These are phyloP conservation scores for Pulveroboletus sp. DNA, from an alignment of 768 basidiomycete genomes.

Conservation along the genomic window DNA sequence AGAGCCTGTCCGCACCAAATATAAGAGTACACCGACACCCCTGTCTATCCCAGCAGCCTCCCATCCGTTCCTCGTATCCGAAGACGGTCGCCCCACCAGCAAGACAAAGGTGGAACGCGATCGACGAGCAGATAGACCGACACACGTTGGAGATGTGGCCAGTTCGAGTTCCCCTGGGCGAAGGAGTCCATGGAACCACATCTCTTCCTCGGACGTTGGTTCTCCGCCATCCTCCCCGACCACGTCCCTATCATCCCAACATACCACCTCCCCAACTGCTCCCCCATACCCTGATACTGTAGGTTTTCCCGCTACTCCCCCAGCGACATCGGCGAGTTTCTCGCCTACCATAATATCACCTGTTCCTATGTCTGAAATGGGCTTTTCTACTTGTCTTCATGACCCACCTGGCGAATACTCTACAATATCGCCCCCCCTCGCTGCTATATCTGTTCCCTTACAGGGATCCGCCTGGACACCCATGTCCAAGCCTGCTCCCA, in stretches of 20 bases:
- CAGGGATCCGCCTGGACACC: constrained; percentile 18
- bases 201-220: constrained; percentile 17
- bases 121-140: constrained; percentile 18
- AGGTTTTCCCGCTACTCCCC: constrained; percentile 12
- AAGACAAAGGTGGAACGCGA: constrained; percentile 25
- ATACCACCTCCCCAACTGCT: constrained; percentile 19
- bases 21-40: constrained; percentile 30
- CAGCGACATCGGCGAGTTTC: constrained; percentile 8
- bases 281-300: constrained; percentile 20
- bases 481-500: constrained; percentile 1
- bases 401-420: constrained; percentile 17
- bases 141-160: constrained; percentile 13
- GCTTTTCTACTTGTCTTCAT: constrained; percentile 9
- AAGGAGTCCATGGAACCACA: constrained; percentile 17
- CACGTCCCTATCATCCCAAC: constrained; percentile 16
- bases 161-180: constrained; percentile 34
- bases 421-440: constrained; percentile 4
- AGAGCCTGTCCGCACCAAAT: constrained; percentile 38
- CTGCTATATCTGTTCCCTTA: constrained; percentile 8
- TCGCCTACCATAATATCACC: constrained; percentile 5
- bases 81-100: constrained; percentile 16
- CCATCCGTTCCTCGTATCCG: constrained; percentile 10
- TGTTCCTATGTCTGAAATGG: constrained; percentile 10
- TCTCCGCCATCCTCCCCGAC: constrained; percentile 25
- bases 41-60: constrained; percentile 28